A percentile compares a stretch with the other conserved stretches of the same genome.
Conservation (phyloP, 2,329 filamentous ascomycete genomes). For the Lachnellula hyalina region DNA sequence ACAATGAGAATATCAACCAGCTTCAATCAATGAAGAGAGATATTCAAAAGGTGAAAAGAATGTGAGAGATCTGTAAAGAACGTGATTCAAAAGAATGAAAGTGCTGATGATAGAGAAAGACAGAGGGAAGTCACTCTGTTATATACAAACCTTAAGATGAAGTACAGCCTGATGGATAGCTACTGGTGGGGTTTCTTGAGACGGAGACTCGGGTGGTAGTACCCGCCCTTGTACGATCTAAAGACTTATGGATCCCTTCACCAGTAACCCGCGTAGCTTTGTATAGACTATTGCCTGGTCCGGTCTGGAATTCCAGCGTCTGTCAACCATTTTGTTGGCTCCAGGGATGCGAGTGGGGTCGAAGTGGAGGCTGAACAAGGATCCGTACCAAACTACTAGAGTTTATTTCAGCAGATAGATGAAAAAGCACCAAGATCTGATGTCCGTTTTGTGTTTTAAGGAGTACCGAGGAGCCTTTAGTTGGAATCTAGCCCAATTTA, state of each 20-base stretch:
- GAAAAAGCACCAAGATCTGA: slow-evolving; percentile 1
- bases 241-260: background rate
- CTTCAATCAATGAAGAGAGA: slow-evolving; percentile 27
- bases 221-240: background rate
- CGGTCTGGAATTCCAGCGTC: background rate
- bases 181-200: background rate
- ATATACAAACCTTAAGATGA: background rate
- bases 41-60: slow-evolving; percentile 14
- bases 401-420: slow-evolving; percentile 6
- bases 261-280: background rate
- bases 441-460: slow-evolving; percentile 1
- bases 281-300: background rate
- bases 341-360: background rate
- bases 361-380: background rate
- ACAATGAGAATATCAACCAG: slow-evolving; percentile 14
- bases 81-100: slow-evolving; percentile 6
- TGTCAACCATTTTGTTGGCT: background rate
- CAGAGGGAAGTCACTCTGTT: background rate
- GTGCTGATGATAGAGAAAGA: slow-evolving; percentile 3
- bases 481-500: background rate
- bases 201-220: background rate
- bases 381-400: background rate
- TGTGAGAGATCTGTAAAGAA: slow-evolving; percentile 15
- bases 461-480: background rate
- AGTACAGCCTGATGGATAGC: background rate